Evolutionary conservation across 305 asterid species (phyloP), one percentile per base, ranked within the genome.

Genomic region (Fraxinus greggii): DNA sequence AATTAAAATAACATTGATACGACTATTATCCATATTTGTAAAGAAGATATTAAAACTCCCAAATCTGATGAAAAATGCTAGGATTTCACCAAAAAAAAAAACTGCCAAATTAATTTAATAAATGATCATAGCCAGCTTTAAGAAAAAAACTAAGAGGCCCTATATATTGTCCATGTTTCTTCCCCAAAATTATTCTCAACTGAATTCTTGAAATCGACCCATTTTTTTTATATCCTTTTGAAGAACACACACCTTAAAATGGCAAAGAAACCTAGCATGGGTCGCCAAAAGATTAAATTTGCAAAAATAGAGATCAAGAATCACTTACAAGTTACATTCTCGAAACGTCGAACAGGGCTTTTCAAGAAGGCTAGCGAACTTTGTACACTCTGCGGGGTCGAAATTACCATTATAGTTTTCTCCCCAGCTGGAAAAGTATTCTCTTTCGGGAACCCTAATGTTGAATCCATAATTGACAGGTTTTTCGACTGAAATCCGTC

Each of bases 371-470:
- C 72, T 1, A 63, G 70, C 9, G 72, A 63, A 3, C 72, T 63
- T 10, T 63, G 72, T 9, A 63, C 72, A 29, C 72, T 63, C 9
- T 24, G 72, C 1, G 72, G 33, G 7, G 33, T 63, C 3, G 33
- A 63, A 24, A 63, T 63, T 26, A 33, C 33, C 13, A 63, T 63
- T 24, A 23, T 63, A 9, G 72, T 63, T 26, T 63, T 63, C 72
- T 63, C 72, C 12, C 72, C 72, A 8, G 33, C 72, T 24, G 72
- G 76, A 54, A 84, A 84, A 5, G 87, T 77, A 1, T 77, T 72
- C 31, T 80, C 84, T 13, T 84, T 84, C 15, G 84, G 84, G 1
- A 81, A 80, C 32, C 82, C 87, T 6, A 19, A 19, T 36, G 82
- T 84, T 0, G 33, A 80, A 1, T 23, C 82, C 2, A 56, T 84